A percentile compares a stretch with the other conserved stretches of the same genome.
phyloP scores from a whole-genome alignment of 306 rosid species.

The Cucumis hystrix region DNA sequence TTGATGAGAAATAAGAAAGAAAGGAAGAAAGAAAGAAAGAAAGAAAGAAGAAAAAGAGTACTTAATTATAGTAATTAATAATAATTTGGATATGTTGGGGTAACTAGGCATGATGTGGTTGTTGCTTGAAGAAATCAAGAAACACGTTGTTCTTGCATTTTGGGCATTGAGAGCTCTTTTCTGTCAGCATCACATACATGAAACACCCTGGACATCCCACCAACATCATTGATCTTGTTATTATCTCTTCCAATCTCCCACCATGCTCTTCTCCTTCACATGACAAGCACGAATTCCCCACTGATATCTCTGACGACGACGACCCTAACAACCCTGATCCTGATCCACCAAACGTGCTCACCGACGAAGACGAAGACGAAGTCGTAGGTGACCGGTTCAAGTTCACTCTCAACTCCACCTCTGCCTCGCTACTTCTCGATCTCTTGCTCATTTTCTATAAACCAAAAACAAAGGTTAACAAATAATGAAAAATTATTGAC shows the following conservation, averaged over 20 bases:
- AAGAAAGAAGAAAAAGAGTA: background rate
- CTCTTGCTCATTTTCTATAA: background rate
- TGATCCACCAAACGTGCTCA: background rate
- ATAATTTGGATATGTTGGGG: background rate
- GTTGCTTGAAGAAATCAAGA: conserved; percentile 28
- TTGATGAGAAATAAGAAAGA: background rate
- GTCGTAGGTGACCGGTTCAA: background rate
- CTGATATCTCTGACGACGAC: background rate
- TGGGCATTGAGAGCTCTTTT: conserved; percentile 39
- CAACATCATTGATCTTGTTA: conserved; percentile 30
- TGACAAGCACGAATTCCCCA: background rate
- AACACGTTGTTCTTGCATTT: conserved; percentile 35
- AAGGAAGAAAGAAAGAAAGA: background rate
- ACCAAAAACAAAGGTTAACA: no score
- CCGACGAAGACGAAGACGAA: background rate
- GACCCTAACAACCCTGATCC: background rate
- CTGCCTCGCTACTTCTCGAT: background rate
- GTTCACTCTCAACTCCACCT: background rate
- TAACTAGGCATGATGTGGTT: background rate
- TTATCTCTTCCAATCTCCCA: background rate
- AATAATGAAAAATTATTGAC: background rate
- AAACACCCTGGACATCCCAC: conserved; percentile 49
- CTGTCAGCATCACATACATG: conserved; percentile 41
- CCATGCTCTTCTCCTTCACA: background rate
- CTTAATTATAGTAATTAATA: background rate